Evolutionary conservation across 2,329 filamentous ascomycete species (phyloP).

Genomic region (Thelonectria discophora): DNA sequence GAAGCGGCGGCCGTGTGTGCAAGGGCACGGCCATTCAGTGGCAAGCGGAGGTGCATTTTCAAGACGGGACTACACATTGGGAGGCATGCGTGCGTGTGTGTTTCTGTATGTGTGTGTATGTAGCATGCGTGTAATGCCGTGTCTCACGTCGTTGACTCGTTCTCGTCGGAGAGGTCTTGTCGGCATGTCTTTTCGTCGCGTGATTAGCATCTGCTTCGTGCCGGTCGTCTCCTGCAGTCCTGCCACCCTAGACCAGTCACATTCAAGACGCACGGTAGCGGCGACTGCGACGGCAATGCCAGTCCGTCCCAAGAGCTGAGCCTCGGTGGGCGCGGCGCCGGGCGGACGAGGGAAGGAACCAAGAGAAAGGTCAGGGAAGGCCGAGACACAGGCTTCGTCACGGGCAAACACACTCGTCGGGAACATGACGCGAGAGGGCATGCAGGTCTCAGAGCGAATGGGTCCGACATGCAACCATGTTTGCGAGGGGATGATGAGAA

Average conservation of each 20-base stretch:
- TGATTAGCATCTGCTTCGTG: too few relatives aligned
- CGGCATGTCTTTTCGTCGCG: too few relatives aligned
- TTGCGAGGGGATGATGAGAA: constrained; percentile 25
- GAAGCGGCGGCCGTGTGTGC: background rate
- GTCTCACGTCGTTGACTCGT: background rate
- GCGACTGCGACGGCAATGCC: background rate
- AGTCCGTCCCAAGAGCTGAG: constrained; percentile 3
- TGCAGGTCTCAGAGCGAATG: constrained; percentile 26
- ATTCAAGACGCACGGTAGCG: background rate
- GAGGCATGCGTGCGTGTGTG: too few relatives aligned
- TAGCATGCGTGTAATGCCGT: background rate
- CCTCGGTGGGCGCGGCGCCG: constrained; percentile 3
- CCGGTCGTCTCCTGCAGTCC: too few relatives aligned
- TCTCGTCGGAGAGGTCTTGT: too few relatives aligned
- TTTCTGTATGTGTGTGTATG: background rate
- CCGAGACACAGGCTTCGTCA: constrained; percentile 34
- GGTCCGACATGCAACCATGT: constrained; percentile 24
- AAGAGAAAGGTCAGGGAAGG: constrained; percentile 5
- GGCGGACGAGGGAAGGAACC: too few relatives aligned
- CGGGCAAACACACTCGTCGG: constrained; percentile 33
- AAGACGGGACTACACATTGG: background rate
- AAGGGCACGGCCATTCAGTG: background rate
- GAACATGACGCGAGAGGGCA: constrained; percentile 37
- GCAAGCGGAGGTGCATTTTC: background rate
- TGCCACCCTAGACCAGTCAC: too few relatives aligned